phyloP scores from a whole-genome alignment of 2,329 filamentous ascomycete genomes.

The Dryadomyces sulphureus region DNA sequence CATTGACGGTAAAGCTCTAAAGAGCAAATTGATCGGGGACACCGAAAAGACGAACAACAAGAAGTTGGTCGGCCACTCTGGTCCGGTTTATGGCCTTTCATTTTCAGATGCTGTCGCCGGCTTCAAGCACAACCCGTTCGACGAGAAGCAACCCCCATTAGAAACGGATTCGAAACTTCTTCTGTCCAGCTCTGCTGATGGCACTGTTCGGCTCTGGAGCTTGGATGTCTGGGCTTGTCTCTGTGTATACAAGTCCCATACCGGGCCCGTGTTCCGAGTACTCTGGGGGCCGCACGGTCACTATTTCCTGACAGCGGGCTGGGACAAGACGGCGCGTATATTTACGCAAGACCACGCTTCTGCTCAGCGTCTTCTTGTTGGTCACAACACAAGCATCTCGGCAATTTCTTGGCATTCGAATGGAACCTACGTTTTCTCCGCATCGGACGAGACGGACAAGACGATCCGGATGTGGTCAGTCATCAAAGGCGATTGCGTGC shows the following conservation, averaged over 20 bases:
- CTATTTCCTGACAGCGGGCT: conserved; percentile 79
- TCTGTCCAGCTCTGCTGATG: conserved; percentile 76
- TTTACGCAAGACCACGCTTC: conserved; percentile 92
- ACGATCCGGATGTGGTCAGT: conserved; percentile 96
- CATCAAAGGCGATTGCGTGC: conserved; percentile 71
- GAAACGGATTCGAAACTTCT: conserved; percentile 57
- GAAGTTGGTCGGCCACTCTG: conserved; percentile 78
- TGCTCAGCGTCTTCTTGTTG: conserved; percentile 73
- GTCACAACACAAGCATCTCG: conserved; percentile 88
- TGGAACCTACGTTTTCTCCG: conserved; percentile 83
- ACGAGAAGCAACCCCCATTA: conserved; percentile 27
- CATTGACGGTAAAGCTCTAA: conserved; percentile 69
- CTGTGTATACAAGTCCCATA: conserved; percentile 86
- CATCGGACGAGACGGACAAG: conserved; percentile 70
- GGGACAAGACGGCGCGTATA: conserved; percentile 78
- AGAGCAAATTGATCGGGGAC: conserved; percentile 45
- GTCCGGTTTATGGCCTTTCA: conserved; percentile 73
- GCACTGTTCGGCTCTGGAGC: conserved; percentile 83
- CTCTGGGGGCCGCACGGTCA: conserved; percentile 87
- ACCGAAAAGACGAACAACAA: conserved; percentile 48
- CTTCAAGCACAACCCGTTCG: conserved; percentile 33
- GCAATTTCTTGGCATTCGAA: conserved; percentile 91
- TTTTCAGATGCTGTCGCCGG: conserved; percentile 62
- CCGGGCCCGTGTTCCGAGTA: conserved; percentile 76
- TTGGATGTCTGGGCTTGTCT: conserved; percentile 84